These are phyloP conservation scores for Neurospora hispaniola DNA, from an alignment of 495 filamentous ascomycete species.

Conservation along the genomic window DNA sequence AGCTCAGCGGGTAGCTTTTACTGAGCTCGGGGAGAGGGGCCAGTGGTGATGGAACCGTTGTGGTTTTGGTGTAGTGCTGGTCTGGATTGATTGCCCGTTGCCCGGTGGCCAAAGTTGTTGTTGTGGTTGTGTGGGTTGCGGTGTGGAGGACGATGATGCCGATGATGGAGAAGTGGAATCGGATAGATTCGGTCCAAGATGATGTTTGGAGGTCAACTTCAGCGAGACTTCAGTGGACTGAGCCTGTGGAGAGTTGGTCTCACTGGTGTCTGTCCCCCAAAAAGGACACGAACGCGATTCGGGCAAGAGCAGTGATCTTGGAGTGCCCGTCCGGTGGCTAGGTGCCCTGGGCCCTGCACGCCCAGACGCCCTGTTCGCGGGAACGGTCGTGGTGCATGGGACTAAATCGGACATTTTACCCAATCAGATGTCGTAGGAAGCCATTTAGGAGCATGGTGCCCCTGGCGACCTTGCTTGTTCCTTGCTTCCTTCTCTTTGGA, in stretches of 20 bases:
- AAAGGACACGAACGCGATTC: constrained; percentile 34
- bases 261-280: constrained; percentile 6
- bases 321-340: not conserved
- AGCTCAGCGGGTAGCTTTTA: not conserved
- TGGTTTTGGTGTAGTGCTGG: constrained; percentile 3
- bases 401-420: not conserved
- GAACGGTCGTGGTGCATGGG: not conserved
- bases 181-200: not conserved
- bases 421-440: not conserved
- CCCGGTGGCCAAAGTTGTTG: not conserved
- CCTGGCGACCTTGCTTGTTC: not conserved
- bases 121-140: not conserved
- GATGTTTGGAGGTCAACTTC: not conserved
- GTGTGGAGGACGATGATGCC: not conserved
- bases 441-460: not conserved
- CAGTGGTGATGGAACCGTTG: not conserved
- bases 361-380: not conserved
- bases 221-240: not conserved
- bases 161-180: not conserved
- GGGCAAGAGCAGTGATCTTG: not conserved
- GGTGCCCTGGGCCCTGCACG: not conserved
- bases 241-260: not conserved
- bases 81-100: constrained; percentile 2
- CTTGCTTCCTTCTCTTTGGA: not conserved
- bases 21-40: not conserved